phyloP scores from a whole-genome alignment of 2,329 filamentous ascomycete species.

The Botrytis fabae region DNA sequence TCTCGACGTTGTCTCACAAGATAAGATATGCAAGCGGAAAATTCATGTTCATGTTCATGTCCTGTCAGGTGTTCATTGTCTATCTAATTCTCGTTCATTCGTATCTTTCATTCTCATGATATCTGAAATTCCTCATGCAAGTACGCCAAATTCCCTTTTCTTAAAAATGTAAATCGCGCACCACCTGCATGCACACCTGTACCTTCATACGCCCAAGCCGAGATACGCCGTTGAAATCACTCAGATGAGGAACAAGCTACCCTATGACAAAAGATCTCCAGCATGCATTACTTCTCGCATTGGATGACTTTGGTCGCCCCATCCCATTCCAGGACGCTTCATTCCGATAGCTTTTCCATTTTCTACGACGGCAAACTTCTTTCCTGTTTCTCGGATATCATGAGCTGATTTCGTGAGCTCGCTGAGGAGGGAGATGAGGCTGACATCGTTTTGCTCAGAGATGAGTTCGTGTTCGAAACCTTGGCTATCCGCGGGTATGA shows the following conservation, averaged over 20 bases:
- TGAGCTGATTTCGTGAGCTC: constrained; percentile 71
- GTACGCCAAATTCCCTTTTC: constrained; percentile 16
- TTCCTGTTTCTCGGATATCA: constrained; percentile 70
- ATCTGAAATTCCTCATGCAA: constrained; percentile 6
- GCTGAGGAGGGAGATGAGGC: constrained; percentile 73
- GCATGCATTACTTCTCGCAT: constrained; percentile 25
- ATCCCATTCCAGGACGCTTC: constrained; percentile 20
- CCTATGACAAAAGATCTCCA: constrained; percentile 26
- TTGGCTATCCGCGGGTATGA: constrained; percentile 67
- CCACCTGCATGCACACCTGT: constrained; percentile 12
- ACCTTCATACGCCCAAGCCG: constrained; percentile 16
- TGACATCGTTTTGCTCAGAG: constrained; percentile 81
- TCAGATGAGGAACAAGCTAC: not conserved
- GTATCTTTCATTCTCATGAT: constrained; percentile 18
- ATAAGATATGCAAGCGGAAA: constrained; percentile 1
- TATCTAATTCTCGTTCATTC: constrained; percentile 21
- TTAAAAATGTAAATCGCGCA: not conserved
- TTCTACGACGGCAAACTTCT: constrained; percentile 66
- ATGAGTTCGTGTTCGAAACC: constrained; percentile 70
- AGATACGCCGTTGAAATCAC: not conserved
- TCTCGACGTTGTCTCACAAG: not conserved
- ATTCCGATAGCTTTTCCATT: constrained; percentile 13
- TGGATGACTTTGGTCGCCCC: constrained; percentile 5
- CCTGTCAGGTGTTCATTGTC: not conserved
- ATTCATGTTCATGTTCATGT: not conserved